These are phyloP conservation scores for Lodderomyces theae DNA, from an alignment of 1,139 yeast genomes.

Conservation along the genomic window DNA sequence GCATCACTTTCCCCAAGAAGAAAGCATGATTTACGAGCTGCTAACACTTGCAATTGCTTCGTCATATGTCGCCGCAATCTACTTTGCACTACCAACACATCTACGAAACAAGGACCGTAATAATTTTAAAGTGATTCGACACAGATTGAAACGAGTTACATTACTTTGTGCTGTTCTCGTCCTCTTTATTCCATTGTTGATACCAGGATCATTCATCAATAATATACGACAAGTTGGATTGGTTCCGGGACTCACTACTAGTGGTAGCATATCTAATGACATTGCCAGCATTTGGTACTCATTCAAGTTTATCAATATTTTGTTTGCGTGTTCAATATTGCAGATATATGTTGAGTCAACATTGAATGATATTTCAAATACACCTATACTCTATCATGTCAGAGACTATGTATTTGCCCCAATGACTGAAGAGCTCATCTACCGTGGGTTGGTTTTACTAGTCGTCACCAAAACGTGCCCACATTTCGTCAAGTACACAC, in stretches of 20 bases:
- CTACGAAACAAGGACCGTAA: conserved; percentile 36
- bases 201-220: conserved; percentile 15
- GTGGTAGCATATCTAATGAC: conserved; percentile 22
- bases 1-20: background rate
- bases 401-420: conserved; percentile 81
- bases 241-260: conserved; percentile 26
- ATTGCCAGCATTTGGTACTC: conserved; percentile 23
- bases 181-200: conserved; percentile 24
- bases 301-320: conserved; percentile 32
- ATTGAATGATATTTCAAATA: background rate
- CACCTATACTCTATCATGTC: conserved; percentile 18
- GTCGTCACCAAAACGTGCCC: conserved; percentile 9
- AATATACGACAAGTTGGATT: conserved; percentile 24
- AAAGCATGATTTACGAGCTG: conserved; percentile 5
- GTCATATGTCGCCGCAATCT: conserved; percentile 43
- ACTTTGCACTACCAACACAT: conserved; percentile 25
- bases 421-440: conserved; percentile 80
- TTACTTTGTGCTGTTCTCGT: conserved; percentile 31
- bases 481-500: conserved; percentile 38
- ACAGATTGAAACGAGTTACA: conserved; percentile 37
- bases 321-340: conserved; percentile 61
- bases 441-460: conserved; percentile 56
- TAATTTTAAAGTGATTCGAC: conserved; percentile 39
- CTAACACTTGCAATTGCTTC: conserved; percentile 29
- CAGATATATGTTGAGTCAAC: conserved; percentile 28